Evolutionary conservation across 352 stramenopile species (phyloP).

Genomic region (Phytophthora sp.): DNA sequence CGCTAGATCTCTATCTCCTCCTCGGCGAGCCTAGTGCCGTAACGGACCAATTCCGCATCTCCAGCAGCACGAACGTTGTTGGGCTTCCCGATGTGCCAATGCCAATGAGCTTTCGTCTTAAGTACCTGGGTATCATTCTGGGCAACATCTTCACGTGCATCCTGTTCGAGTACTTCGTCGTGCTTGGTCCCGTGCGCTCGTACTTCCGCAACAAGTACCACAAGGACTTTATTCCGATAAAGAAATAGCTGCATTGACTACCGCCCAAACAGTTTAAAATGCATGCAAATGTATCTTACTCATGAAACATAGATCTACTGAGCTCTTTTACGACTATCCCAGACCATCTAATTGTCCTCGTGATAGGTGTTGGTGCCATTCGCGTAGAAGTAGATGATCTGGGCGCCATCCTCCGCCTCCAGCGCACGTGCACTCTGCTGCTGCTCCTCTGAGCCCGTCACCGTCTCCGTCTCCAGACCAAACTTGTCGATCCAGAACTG

Average conservation of each 20-base stretch:
- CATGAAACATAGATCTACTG: too few species aligned
- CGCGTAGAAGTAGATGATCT: conserved; percentile 36
- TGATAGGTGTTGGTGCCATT: conserved; percentile 40
- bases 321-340: too few species aligned
- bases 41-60: conserved; percentile 57
- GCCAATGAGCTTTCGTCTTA: conserved; percentile 44
- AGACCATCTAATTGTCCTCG: background rate
- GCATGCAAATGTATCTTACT: too few species aligned
- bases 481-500: conserved; percentile 60
- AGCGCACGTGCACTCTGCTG: conserved; percentile 1
- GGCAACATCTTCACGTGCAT: conserved; percentile 36
- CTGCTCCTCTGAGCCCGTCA: conserved; percentile 19
- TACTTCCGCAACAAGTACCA: conserved; percentile 47
- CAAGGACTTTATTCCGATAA: conserved; percentile 32
- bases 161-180: conserved; percentile 43
- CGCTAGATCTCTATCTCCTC: conserved; percentile 45
- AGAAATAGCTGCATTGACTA: too few species aligned
- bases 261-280: too few species aligned
- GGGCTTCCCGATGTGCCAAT: conserved; percentile 51
- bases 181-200: conserved; percentile 41
- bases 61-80: conserved; percentile 57
- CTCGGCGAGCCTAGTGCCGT: conserved; percentile 43
- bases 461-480: conserved; percentile 30
- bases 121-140: conserved; percentile 34
- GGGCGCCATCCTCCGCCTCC: background rate